These are phyloP conservation scores for Trichoderma oligosporum DNA, from an alignment of 2,329 filamentous ascomycete genomes.

Conservation along the genomic window DNA sequence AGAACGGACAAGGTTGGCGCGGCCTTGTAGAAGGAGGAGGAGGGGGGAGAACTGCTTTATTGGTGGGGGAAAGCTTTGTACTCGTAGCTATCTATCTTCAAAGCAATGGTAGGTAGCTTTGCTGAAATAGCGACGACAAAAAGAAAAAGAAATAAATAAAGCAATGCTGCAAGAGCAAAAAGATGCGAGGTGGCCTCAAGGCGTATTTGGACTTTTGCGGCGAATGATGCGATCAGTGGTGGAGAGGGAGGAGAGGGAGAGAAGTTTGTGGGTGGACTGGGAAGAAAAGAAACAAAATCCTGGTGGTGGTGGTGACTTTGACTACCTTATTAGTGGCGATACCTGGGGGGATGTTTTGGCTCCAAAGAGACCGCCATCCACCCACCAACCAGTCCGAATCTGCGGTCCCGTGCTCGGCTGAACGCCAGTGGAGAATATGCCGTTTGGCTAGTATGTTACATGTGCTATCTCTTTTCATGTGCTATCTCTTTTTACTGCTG, in stretches of 20 bases:
- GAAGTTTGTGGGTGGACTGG: slow-evolving; percentile 9
- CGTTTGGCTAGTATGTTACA: neutral
- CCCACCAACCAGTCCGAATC: slow-evolving; percentile 8
- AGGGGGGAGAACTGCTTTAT: slow-evolving; percentile 9
- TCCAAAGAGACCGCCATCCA: no score
- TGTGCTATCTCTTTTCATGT: no score
- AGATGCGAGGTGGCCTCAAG: slow-evolving; percentile 17
- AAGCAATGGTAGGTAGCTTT: no score
- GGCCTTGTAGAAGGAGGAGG: slow-evolving; percentile 12
- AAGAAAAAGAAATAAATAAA: no score
- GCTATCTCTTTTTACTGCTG: no score
- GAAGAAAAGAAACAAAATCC: neutral
- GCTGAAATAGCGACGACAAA: neutral
- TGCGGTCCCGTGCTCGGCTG: slow-evolving; percentile 12
- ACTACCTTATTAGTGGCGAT: slow-evolving; percentile 12
- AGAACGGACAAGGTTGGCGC: slow-evolving; percentile 8
- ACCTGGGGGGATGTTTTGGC: neutral
- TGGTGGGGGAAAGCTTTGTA: slow-evolving; percentile 11
- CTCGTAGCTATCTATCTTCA: neutral
- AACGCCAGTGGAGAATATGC: neutral
- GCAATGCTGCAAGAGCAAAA: slow-evolving; percentile 1
- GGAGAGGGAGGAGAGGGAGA: slow-evolving; percentile 1
- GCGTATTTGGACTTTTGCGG: neutral
- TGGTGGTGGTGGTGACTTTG: slow-evolving; percentile 15
- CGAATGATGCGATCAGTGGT: slow-evolving; percentile 2